Evolutionary conservation across 768 basidiomycete genomes (phyloP).

Genomic region (Xanthoconium purpureum): DNA sequence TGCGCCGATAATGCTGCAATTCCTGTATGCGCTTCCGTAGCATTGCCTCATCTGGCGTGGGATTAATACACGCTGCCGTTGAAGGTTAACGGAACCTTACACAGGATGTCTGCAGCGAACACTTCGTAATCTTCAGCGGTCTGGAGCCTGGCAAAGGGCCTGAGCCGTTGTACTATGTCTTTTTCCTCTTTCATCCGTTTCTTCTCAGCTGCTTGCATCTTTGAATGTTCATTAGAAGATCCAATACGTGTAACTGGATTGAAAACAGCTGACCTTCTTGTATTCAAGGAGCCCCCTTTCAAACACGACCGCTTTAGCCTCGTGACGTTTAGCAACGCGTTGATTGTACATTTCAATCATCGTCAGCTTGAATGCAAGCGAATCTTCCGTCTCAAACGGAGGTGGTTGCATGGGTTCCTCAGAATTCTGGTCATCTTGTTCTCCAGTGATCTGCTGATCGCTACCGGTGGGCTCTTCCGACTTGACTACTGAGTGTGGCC

Average conservation of each 20-base stretch:
- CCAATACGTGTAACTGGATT: too few species aligned
- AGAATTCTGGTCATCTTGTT: conserved; percentile 50
- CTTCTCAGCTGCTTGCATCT: conserved; percentile 92
- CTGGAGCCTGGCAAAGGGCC: conserved; percentile 88
- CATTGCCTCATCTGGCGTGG: conserved; percentile 72
- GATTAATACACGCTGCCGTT: neutral
- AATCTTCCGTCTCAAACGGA: conserved; percentile 80
- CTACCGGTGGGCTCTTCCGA: conserved; percentile 45
- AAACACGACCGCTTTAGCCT: conserved; percentile 86
- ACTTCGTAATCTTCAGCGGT: conserved; percentile 89
- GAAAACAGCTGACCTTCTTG: conserved; percentile 67
- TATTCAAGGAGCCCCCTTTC: conserved; percentile 89
- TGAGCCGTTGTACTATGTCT: conserved; percentile 83
- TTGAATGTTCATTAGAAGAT: conserved; percentile 1
- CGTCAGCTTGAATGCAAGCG: conserved; percentile 83
- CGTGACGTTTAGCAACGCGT: conserved; percentile 78
- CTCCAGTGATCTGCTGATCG: conserved; percentile 37
- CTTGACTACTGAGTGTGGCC: conserved; percentile 30
- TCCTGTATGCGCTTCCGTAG: conserved; percentile 88
- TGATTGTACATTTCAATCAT: conserved; percentile 90
- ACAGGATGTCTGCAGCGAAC: conserved; percentile 85
- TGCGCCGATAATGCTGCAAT: conserved; percentile 83
- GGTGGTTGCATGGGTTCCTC: conserved; percentile 71
- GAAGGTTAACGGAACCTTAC: conserved; percentile 44
- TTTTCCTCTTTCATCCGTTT: conserved; percentile 89